These are phyloP conservation scores for Naganishia randhawae DNA, from an alignment of 768 basidiomycete genomes.

Conservation along the genomic window DNA sequence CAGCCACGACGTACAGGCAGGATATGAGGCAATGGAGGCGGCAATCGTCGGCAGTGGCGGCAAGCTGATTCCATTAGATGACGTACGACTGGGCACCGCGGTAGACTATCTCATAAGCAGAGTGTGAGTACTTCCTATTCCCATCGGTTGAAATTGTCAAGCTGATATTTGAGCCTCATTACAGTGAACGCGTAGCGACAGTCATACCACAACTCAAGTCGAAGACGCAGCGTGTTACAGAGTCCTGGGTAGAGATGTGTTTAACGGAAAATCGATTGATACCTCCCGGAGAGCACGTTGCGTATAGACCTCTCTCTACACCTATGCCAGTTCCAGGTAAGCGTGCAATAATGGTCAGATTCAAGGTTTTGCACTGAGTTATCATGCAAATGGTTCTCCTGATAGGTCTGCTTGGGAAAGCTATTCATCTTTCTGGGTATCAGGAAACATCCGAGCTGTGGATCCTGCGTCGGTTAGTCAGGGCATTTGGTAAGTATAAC, in stretches of 20 bases:
- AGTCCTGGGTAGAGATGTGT: conserved; percentile 90
- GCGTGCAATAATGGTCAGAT: conserved; percentile 22
- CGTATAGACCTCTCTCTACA: conserved; percentile 65
- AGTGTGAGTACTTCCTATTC: conserved; percentile 34
- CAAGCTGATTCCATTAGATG: conserved; percentile 31
- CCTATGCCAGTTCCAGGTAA: conserved; percentile 61
- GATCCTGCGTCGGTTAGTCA: conserved; percentile 55
- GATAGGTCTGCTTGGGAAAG: background rate
- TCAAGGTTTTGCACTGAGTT: background rate
- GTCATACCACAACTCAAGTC: background rate
- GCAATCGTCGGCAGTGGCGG: conserved; percentile 40
- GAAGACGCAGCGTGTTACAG: conserved; percentile 59
- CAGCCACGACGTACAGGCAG: conserved; percentile 37
- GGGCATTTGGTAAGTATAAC: conserved; percentile 60
- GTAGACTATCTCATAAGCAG: conserved; percentile 46
- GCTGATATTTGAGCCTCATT: background rate
- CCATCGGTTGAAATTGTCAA: background rate
- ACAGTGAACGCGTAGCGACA: conserved; percentile 9
- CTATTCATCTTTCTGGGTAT: conserved; percentile 13
- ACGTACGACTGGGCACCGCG: conserved; percentile 33
- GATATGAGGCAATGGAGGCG: conserved; percentile 34
- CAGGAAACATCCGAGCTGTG: conserved; percentile 16
- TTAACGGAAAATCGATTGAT: conserved; percentile 72
- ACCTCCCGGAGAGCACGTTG: conserved; percentile 63
- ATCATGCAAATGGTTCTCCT: background rate